Percentiles rank a stretch among this genome's conserved stretches.
phyloP scores from a whole-genome alignment of 169 alveolate genomes.

The Cryptosporidium ryanae region DNA sequence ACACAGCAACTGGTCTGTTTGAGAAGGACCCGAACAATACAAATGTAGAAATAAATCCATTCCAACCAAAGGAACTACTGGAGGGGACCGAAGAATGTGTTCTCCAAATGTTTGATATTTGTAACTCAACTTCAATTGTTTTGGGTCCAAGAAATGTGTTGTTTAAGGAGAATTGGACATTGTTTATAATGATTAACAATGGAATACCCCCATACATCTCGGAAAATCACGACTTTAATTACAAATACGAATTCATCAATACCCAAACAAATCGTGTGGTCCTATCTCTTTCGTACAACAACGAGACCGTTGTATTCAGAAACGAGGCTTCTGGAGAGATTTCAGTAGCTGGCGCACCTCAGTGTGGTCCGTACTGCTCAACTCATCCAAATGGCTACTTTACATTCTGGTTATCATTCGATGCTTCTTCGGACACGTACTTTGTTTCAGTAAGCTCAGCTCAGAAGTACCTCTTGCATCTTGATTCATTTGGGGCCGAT shows the following conservation, averaged over 20 bases:
- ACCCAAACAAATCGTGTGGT: constrained; percentile 16
- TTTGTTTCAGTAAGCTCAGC: constrained; percentile 26
- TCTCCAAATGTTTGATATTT: constrained; percentile 58
- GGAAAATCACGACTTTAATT: constrained; percentile 32
- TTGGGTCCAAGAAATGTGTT: constrained; percentile 12
- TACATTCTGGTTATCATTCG: constrained; percentile 63
- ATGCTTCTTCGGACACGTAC: constrained; percentile 28
- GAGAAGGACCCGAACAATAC: constrained; percentile 58
- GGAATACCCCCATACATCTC: constrained; percentile 44
- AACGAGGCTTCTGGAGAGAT: constrained; percentile 51
- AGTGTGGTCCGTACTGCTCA: constrained; percentile 70
- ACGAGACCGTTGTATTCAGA: constrained; percentile 39
- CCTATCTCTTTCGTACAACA: constrained; percentile 10
- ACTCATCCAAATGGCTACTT: constrained; percentile 62
- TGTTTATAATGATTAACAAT: constrained; percentile 46
- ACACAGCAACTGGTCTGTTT: constrained; percentile 56
- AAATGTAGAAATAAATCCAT: constrained; percentile 40
- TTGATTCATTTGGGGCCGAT: constrained; percentile 56
- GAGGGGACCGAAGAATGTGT: constrained; percentile 41
- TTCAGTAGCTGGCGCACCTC: constrained; percentile 66
- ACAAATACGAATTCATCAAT: constrained; percentile 42
- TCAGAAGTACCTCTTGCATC: constrained; percentile 52
- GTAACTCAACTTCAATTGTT: constrained; percentile 52
- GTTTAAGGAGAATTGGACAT: constrained; percentile 55
- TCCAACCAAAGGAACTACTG: constrained; percentile 46